A percentile compares a stretch with the other conserved stretches of the same genome.
Evolutionary conservation across 257 asterid genomes (phyloP).

Genomic region (Solanum clarkiae): DNA sequence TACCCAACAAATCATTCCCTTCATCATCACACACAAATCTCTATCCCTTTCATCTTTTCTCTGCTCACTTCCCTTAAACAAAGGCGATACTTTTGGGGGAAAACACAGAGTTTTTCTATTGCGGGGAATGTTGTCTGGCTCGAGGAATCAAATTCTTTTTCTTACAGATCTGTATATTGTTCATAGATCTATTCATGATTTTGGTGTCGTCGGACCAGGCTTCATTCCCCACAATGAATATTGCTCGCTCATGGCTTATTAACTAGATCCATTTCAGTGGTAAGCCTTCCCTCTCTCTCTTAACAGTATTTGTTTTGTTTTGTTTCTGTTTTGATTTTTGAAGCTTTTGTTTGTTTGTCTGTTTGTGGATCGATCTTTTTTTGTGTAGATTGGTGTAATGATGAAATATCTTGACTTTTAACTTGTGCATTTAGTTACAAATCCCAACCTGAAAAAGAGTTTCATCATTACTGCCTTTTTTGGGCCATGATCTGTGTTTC

Average conservation of each 20-base stretch:
- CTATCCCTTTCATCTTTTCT: constrained; percentile 1
- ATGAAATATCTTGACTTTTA: constrained; percentile 36
- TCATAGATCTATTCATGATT: constrained; percentile 7
- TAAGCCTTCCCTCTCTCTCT: not conserved
- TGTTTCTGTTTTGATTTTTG: not conserved
- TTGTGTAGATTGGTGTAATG: constrained; percentile 37
- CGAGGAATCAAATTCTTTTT: constrained; percentile 21
- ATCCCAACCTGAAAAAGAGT: constrained; percentile 2
- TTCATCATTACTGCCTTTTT: constrained; percentile 22
- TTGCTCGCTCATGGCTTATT: constrained; percentile 20
- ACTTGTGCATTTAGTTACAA: not conserved
- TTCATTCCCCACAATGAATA: constrained; percentile 18
- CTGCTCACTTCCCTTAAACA: not conserved
- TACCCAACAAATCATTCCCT: not conserved
- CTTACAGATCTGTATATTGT: not conserved
- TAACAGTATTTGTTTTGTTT: not conserved
- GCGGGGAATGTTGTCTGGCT: constrained; percentile 58
- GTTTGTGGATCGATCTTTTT: not conserved
- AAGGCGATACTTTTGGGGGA: not conserved
- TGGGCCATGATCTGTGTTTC: constrained; percentile 17
- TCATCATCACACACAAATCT: not conserved
- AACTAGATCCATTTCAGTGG: not conserved
- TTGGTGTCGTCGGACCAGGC: constrained; percentile 39
- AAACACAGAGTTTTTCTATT: constrained; percentile 9
- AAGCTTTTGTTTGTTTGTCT: not conserved